Evolutionary conservation across 257 asterid genomes (phyloP), one percentile per base, ranked within the genome.

Genomic region (Gardenia jasminoides): DNA sequence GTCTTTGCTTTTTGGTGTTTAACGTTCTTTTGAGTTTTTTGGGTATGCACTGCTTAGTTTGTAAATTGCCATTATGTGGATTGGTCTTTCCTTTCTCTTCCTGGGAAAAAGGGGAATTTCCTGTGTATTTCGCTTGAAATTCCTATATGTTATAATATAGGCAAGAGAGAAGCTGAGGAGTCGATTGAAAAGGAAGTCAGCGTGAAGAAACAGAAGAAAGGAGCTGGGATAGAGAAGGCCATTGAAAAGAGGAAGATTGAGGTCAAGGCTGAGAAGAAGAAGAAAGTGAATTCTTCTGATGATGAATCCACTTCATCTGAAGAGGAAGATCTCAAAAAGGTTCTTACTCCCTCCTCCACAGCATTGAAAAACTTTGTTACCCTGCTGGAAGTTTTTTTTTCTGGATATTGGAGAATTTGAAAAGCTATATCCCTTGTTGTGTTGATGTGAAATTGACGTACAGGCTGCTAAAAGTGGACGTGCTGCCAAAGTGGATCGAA

Each of bases 231-330:
- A 13, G 84, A 80, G 71, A 81, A 79, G 52, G 76, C 82, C 56
- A 6, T 79, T 31, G 69, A 67, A 36, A 84, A 81, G 80, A 85
- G 83, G 80, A 83, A 83, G 85, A 66, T 10, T 65, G 86, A 83
- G 36, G 80, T 44, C 44, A 85, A 85, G 79, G 39, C 67, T 70
- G 81, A 3, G 64, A 22, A 77, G 75, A 84, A 81, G 78, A 84
- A 84, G 79, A 83, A 86, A 76, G 87, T 76, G 0, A 3, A 7
- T 54, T 54, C 61, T 16, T 24, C 10, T 58, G 10, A 7, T 26
- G 79, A 65, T 20, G 91, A 90, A 36, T 74, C 84, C 80, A 83
- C 83, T 79, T 88, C 96, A 7, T 88, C 92, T 6, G 90, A 84
- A 0, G 90, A 85, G 70, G 81, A 81, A 41, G 88, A 22, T 20